Conservation (phyloP, 2,329 filamentous ascomycete species). For the Endoconidiophora laricicola region DNA sequence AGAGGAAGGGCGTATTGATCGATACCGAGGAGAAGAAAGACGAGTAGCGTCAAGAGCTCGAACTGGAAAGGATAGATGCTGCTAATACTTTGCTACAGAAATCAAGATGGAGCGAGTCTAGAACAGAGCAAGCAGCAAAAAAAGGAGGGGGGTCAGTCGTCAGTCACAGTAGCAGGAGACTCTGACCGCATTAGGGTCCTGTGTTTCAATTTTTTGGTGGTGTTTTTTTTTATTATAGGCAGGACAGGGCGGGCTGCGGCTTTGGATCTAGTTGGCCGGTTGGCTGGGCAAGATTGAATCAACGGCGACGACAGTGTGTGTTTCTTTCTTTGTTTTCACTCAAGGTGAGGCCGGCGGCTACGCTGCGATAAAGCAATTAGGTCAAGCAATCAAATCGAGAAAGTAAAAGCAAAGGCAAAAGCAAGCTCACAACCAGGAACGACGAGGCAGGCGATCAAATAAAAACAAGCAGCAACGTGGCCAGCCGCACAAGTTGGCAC, state of each 20-base stretch:
- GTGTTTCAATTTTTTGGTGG: too few species aligned
- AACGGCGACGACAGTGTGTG: neutral
- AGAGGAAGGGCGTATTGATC: neutral
- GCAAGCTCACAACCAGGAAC: neutral
- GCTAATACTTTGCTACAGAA: too few species aligned
- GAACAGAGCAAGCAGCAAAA: neutral
- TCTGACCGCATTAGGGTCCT: too few species aligned
- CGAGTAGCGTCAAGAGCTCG: neutral
- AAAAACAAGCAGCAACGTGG: neutral
- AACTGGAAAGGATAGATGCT: neutral
- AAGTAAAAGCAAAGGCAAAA: neutral
- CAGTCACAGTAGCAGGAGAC: too few species aligned
- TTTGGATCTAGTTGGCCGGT: neutral
- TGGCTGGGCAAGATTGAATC: neutral
- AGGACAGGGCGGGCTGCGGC: neutral
- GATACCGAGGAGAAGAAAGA: neutral
- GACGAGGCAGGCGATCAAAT: neutral
- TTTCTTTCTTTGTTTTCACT: neutral
- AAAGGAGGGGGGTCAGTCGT: neutral
- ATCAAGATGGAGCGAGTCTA: neutral
- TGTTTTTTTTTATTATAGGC: neutral
- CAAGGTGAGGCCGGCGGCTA: too few species aligned
- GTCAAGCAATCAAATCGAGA: neutral
- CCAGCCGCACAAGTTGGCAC: too few species aligned
- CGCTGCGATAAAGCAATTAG: neutral